Evolutionary conservation across 257 asterid genomes (phyloP).

Genomic region (Solanum stenotomum): DNA sequence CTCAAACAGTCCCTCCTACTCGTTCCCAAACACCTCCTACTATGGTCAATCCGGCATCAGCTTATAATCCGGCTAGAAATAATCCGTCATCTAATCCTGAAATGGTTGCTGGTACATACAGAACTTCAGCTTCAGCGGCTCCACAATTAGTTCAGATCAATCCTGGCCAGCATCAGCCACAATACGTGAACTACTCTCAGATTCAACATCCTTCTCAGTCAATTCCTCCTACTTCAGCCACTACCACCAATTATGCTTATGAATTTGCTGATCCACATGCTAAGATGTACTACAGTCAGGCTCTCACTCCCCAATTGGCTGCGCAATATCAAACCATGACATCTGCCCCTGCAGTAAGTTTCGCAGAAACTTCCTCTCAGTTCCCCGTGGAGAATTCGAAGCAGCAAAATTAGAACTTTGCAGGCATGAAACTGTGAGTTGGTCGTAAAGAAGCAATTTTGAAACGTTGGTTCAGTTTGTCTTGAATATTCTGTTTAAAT

Average conservation of each 20-base stretch:
- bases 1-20: slow-evolving; percentile 27
- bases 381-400: not conserved
- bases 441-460: slow-evolving; percentile 6
- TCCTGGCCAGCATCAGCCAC: slow-evolving; percentile 7
- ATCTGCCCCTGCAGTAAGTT: not conserved
- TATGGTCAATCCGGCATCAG: slow-evolving; percentile 12
- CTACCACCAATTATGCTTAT: slow-evolving; percentile 1
- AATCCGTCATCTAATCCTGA: slow-evolving; percentile 33
- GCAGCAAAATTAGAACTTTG: slow-evolving; percentile 3
- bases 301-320: slow-evolving; percentile 5
- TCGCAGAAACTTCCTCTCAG: slow-evolving; percentile 1
- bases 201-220: slow-evolving; percentile 13
- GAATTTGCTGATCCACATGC: slow-evolving; percentile 7
- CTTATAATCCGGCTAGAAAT: slow-evolving; percentile 25
- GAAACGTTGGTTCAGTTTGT: not conserved
- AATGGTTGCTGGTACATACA: slow-evolving; percentile 6
- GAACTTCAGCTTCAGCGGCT: slow-evolving; percentile 3
- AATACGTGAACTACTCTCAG: slow-evolving; percentile 6
- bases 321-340: slow-evolving; percentile 7
- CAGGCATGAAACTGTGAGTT: slow-evolving; percentile 3
- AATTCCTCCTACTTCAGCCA: not conserved
- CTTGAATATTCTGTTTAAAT: not conserved
- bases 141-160: slow-evolving; percentile 5
- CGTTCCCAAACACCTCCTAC: slow-evolving; percentile 34
- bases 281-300: slow-evolving; percentile 7